Evolutionary conservation across 768 basidiomycete species (phyloP).

Genomic region (Tulasnella sp.): DNA sequence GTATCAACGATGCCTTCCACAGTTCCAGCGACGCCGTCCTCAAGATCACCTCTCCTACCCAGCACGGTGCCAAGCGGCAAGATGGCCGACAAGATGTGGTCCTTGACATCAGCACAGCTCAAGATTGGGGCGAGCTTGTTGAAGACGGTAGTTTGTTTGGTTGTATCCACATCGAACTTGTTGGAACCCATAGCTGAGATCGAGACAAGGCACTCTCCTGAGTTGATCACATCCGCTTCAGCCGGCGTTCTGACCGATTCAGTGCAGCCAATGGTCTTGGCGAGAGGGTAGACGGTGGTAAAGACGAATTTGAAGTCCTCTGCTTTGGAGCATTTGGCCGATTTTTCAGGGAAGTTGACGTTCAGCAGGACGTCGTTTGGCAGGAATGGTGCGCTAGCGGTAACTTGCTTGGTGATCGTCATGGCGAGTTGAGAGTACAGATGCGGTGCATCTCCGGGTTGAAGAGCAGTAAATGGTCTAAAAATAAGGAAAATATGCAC

Average conservation of each 20-base stretch:
- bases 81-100: no score
- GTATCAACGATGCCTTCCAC: no score
- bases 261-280: not conserved
- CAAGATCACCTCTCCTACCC: no score
- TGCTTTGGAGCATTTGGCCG: not conserved
- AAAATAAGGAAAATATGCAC: not conserved
- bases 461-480: slow-evolving; percentile 10
- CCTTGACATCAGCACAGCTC: no score
- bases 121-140: not conserved
- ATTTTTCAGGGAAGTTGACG: slow-evolving; percentile 27
- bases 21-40: no score
- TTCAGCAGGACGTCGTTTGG: slow-evolving; percentile 18
- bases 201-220: not conserved
- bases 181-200: slow-evolving; percentile 23
- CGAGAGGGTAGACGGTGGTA: not conserved
- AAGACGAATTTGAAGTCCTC: slow-evolving; percentile 17
- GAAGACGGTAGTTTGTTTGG: not conserved
- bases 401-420: not conserved
- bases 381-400: slow-evolving; percentile 27
- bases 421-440: slow-evolving; percentile 21
- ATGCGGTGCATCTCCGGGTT: slow-evolving; percentile 16
- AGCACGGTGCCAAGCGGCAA: no score
- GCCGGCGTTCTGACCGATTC: not conserved
- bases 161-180: slow-evolving; percentile 1
- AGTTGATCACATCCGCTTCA: not conserved